phyloP scores from a whole-genome alignment of 106 monocot genomes.

The Dioscorea dumetorum region DNA sequence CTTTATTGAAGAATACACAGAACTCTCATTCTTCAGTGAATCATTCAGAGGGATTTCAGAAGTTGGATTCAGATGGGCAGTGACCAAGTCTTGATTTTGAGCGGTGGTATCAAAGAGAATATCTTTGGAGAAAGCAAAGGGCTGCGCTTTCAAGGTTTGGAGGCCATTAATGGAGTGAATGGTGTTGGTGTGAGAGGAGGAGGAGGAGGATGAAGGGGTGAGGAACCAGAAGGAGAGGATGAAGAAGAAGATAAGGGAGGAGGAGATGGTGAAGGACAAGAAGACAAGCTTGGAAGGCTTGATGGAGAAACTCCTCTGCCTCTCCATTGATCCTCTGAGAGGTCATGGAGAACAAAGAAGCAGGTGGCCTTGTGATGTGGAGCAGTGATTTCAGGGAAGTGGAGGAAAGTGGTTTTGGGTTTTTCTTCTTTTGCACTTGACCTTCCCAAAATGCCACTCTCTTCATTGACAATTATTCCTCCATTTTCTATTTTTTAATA shows the following conservation, averaged over 20 bases:
- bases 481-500: too few species aligned
- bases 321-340: slow-evolving; percentile 36
- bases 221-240: slow-evolving; percentile 28
- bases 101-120: slow-evolving; percentile 4
- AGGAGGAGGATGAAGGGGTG: neutral
- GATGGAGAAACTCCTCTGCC: slow-evolving; percentile 49
- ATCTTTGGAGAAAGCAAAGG: neutral
- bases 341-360: neutral
- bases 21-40: neutral
- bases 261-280: slow-evolving; percentile 46
- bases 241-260: slow-evolving; percentile 46
- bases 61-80: slow-evolving; percentile 9
- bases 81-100: slow-evolving; percentile 3
- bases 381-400: neutral
- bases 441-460: too few species aligned
- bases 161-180: slow-evolving; percentile 6
- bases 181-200: neutral
- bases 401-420: neutral
- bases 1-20: neutral
- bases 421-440: too few species aligned
- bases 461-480: too few species aligned
- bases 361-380: neutral
- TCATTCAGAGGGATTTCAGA: slow-evolving; percentile 1
- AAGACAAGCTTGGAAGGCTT: slow-evolving; percentile 35
- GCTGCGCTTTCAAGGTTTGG: slow-evolving; percentile 1